Percentiles rank a stretch among this genome's conserved stretches.
Evolutionary conservation across 192 early-diverging fungal genomes (phyloP).

Genomic region (Globomyces pollinis-pini): DNA sequence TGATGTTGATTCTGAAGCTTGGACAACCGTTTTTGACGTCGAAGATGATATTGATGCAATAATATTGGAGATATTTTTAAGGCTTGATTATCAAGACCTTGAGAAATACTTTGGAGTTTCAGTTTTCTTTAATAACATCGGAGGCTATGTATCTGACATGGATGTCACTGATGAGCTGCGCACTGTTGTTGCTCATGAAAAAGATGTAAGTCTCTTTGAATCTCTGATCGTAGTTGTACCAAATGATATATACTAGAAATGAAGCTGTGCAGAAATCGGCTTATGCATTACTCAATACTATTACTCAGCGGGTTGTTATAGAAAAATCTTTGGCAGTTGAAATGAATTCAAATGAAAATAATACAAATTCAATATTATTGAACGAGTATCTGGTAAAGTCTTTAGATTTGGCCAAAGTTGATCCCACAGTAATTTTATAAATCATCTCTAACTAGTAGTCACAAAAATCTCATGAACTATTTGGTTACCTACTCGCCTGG

Average conservation of each 20-base stretch:
- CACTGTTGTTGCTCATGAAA: not conserved
- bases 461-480: not conserved
- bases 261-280: slow-evolving; percentile 31
- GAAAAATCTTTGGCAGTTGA: slow-evolving; percentile 29
- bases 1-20: slow-evolving; percentile 1
- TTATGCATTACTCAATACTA: slow-evolving; percentile 21
- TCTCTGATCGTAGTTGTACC: slow-evolving; percentile 12
- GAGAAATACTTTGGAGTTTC: not conserved
- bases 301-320: slow-evolving; percentile 12
- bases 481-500: slow-evolving; percentile 61
- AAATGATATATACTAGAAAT: slow-evolving; percentile 18
- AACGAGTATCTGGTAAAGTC: not conserved
- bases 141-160: not conserved
- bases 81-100: not conserved
- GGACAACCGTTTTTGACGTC: not conserved
- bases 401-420: not conserved
- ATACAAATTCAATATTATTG: not conserved
- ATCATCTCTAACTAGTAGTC: not conserved
- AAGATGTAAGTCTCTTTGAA: not conserved
- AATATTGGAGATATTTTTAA: not conserved
- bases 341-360: slow-evolving; percentile 11
- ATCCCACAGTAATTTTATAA: not conserved
- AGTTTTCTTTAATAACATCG: not conserved
- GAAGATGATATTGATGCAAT: not conserved
- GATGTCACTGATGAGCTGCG: not conserved